These are phyloP conservation scores for Neurospora sp. DNA, from an alignment of 2,329 filamentous ascomycete genomes.

Conservation along the genomic window DNA sequence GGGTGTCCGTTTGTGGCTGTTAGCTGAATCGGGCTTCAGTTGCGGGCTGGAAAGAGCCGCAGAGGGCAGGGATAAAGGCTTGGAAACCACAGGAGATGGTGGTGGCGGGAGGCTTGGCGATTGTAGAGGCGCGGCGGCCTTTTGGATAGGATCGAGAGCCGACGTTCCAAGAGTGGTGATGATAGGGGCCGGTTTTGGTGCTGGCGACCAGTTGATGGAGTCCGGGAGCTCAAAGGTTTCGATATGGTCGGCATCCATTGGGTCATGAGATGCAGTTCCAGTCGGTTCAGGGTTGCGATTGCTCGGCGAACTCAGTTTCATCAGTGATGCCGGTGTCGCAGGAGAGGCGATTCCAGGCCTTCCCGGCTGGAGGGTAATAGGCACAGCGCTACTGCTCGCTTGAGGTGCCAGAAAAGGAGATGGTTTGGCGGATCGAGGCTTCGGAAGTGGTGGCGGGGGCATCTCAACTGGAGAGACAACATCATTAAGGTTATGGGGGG, in stretches of 20 bases:
- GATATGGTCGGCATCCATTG: conserved; percentile 41
- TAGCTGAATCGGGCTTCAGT: conserved; percentile 43
- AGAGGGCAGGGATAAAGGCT: conserved; percentile 33
- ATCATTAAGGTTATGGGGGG: conserved; percentile 52
- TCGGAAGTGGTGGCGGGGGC: conserved; percentile 59
- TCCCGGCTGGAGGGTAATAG: conserved; percentile 16
- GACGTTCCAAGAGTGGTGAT: conserved; percentile 29
- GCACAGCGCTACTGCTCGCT: conserved; percentile 20
- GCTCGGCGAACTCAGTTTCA: conserved; percentile 58
- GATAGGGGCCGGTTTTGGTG: conserved; percentile 37
- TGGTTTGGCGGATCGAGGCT: conserved; percentile 52
- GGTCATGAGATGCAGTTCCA: conserved; percentile 26
- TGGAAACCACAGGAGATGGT: conserved; percentile 37
- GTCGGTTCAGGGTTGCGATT: conserved; percentile 34
- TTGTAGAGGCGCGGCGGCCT: conserved; percentile 33
- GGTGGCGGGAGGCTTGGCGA: conserved; percentile 40
- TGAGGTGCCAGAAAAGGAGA: conserved; percentile 60
- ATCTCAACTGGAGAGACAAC: conserved; percentile 28
- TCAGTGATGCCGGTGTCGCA: conserved; percentile 80
- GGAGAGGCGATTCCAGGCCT: conserved; percentile 44
- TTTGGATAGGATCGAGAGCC: conserved; percentile 15
- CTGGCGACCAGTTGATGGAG: conserved; percentile 40
- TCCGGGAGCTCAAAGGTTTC: conserved; percentile 63
- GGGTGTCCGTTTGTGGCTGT: conserved; percentile 43
- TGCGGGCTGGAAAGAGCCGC: conserved; percentile 55